phyloP scores from a whole-genome alignment of 1,284 basidiomycete species.

The Cryptococcus sp. region DNA sequence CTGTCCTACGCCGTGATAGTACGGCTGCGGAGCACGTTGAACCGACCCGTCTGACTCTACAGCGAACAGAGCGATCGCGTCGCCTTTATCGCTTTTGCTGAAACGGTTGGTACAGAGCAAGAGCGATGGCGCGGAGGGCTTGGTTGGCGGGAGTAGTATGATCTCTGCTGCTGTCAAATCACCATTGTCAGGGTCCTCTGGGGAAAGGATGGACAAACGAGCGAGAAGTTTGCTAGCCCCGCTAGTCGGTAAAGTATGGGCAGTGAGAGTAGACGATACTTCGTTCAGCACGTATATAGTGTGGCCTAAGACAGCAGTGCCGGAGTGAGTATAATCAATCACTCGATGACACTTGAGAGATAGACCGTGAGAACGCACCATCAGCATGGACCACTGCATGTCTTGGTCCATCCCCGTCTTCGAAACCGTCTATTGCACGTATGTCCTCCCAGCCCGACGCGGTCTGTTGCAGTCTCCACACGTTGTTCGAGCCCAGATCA shows the following conservation, averaged over 20 bases:
- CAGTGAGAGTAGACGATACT: conserved; percentile 11
- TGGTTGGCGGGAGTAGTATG: conserved; percentile 7
- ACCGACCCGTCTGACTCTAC: conserved; percentile 9
- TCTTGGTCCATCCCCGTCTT: conserved; percentile 20
- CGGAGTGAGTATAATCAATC: background rate
- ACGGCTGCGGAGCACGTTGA: background rate
- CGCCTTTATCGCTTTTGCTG: conserved; percentile 10
- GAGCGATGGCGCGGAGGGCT: background rate
- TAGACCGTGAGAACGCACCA: conserved; percentile 3
- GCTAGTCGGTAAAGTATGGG: conserved; percentile 4
- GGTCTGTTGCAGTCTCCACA: conserved; percentile 2
- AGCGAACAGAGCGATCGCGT: conserved; percentile 15
- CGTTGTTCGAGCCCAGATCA: conserved; percentile 1
- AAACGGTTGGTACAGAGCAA: conserved; percentile 18
- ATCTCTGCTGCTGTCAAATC: conserved; percentile 13
- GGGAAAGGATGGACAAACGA: conserved; percentile 11
- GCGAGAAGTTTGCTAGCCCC: background rate
- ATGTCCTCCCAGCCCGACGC: background rate
- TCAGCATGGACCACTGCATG: conserved; percentile 16
- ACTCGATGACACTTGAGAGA: too few species aligned
- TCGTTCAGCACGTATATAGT: conserved; percentile 17
- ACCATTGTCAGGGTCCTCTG: background rate
- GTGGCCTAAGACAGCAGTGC: conserved; percentile 4
- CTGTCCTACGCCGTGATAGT: conserved; percentile 2
- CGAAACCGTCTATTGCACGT: conserved; percentile 7